phyloP scores from a whole-genome alignment of 495 filamentous ascomycete genomes.

The Baudoinia panamericana region DNA sequence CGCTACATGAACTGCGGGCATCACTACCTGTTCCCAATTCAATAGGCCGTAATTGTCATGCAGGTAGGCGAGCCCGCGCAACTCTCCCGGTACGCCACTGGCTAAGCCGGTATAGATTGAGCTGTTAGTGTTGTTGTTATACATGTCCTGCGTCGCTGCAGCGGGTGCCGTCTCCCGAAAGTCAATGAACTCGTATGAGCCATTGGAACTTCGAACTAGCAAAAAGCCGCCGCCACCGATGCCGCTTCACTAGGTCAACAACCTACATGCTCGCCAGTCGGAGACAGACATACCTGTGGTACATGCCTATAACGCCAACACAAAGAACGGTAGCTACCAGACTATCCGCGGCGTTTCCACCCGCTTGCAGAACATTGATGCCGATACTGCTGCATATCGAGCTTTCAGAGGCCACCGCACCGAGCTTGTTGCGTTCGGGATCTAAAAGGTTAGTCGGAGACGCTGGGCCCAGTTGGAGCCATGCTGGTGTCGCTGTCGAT shows the following conservation, averaged over 20 bases:
- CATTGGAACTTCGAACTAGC: slow-evolving; percentile 48
- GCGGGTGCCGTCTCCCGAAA: slow-evolving; percentile 78
- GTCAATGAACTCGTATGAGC: slow-evolving; percentile 63
- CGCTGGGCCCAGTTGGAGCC: neutral
- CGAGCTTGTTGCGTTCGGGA: slow-evolving; percentile 23
- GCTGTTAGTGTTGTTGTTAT: slow-evolving; percentile 36
- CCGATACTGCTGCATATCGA: slow-evolving; percentile 64
- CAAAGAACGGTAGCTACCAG: slow-evolving; percentile 31
- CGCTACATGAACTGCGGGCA: slow-evolving; percentile 61
- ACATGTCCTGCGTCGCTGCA: slow-evolving; percentile 65
- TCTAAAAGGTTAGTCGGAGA: neutral
- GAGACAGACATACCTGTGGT: slow-evolving; percentile 36
- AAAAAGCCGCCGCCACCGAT: slow-evolving; percentile 86
- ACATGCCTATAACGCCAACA: slow-evolving; percentile 43
- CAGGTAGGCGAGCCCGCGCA: slow-evolving; percentile 62
- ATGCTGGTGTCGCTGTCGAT: slow-evolving; percentile 1
- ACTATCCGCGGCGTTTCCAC: slow-evolving; percentile 28
- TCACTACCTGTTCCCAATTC: slow-evolving; percentile 55
- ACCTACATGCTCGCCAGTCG: neutral
- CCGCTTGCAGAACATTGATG: slow-evolving; percentile 46
- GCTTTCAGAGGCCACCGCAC: slow-evolving; percentile 72
- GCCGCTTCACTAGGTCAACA: slow-evolving; percentile 46
- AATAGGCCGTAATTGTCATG: slow-evolving; percentile 60
- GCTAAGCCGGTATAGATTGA: slow-evolving; percentile 50
- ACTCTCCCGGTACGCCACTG: slow-evolving; percentile 71